These are phyloP conservation scores for Dioszegia hungarica DNA, from an alignment of 768 basidiomycete species.

Conservation along the genomic window DNA sequence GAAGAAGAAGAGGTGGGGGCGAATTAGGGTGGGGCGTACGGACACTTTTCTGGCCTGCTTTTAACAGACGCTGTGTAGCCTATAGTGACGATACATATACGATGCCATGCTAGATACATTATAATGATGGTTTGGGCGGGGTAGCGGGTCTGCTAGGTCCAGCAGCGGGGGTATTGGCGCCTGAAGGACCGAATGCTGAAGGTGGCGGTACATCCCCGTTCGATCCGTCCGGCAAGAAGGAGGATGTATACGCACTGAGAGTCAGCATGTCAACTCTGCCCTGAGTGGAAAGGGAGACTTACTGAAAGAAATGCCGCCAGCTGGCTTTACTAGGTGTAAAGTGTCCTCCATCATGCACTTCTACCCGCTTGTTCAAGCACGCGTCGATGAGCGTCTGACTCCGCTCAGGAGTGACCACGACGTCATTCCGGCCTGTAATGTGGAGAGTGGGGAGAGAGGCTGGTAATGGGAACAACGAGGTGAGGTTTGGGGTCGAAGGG, in stretches of 20 bases:
- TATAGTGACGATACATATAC: neutral
- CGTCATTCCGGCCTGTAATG: slow-evolving; percentile 42
- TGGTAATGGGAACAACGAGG: slow-evolving; percentile 40
- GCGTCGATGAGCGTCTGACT: slow-evolving; percentile 34
- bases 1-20: neutral
- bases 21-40: neutral
- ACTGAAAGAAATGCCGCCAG: slow-evolving; percentile 44
- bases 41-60: neutral
- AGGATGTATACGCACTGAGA: slow-evolving; percentile 41
- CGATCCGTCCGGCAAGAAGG: slow-evolving; percentile 37
- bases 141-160: slow-evolving; percentile 4
- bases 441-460: slow-evolving; percentile 34
- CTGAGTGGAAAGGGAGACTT: neutral
- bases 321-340: slow-evolving; percentile 42
- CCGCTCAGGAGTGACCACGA: slow-evolving; percentile 41
- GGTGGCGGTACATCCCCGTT: slow-evolving; percentile 42
- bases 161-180: slow-evolving; percentile 23
- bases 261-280: neutral
- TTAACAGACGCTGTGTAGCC: neutral
- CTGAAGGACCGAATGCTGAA: slow-evolving; percentile 30
- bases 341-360: slow-evolving; percentile 46
- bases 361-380: slow-evolving; percentile 36
- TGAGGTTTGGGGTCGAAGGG: slow-evolving; percentile 22
- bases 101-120: neutral
- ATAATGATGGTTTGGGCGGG: neutral